Evolutionary conservation across 495 filamentous ascomycete genomes (phyloP), one percentile per base, ranked within the genome.

Genomic region (Monascus purpureus): DNA sequence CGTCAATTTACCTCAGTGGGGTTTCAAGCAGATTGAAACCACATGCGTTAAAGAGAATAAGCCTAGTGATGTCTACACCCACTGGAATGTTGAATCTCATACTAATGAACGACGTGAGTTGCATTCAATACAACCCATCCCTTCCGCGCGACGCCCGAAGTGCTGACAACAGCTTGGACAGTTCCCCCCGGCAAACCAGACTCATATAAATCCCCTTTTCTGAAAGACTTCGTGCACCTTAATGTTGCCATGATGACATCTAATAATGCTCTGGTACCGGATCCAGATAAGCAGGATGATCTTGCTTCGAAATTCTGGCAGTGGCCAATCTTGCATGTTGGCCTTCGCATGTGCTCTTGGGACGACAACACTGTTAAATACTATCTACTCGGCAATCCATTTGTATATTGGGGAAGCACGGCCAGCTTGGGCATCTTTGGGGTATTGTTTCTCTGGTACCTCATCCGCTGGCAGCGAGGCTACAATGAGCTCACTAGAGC

Each of bases 171-270:
- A 25, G 8, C 34, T 26, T 33, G 13, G 17, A 18, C 36, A 94
- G 86, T 97, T 22, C 90, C 90, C 12, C 76, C 82, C 40, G 80
- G 82, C 46, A 80, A 95, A 51, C 82, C 90, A 33, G 84, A 81
- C 40, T 80, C 83, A 27, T 97, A 94, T 65, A 93, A 82, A 60
- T 96, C 88, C 0, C 88, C 92, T 1, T 97, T 97, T 65, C 55
- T 92, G 36, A 83, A 84, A 47, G 92, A 96, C 58, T 97, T 97
- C 54, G 73, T 97, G 44, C 90, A 97, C 52, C 52, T 97, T 29
- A 97, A 97, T 55, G 90, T 97, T 36, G 90, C 92, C 33, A 97
- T 97, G 90, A 95, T 96, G 92, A 97, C 90, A 12, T 96, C 92
- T 9, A 97, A 97, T 64, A 97, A 97, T 52, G 90, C 90, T 24